Base-by-base conservation (phyloP, 2,329 filamentous ascomycete genomes). In the Arthrobotrys sphaeroides region DNA sequence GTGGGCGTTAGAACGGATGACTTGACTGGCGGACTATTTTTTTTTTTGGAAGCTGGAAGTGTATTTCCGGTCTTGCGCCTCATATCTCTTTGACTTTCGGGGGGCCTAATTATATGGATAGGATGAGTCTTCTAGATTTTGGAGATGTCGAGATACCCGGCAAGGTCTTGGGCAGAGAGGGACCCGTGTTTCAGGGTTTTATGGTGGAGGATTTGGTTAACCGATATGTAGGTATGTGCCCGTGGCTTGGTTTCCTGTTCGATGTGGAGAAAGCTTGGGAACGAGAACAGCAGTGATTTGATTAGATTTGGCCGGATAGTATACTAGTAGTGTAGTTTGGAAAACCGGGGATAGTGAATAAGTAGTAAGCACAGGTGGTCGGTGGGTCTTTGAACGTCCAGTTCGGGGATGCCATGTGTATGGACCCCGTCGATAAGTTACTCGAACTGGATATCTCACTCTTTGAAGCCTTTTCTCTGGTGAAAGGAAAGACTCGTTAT, bases 301-400 rank as follows among this genome's bases (percentile, higher is more conserved):
- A 43, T 55, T 33, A 51, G 59, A 18, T 28, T 31, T 16, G 60
- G 31, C 53, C 60, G 43, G 60, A 64, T 31, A 36, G 42, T 53
- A 24, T 65, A 13, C 18, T 31, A 5, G 24, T 7, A 16, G 24
- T 16, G 7, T 26, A 16, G 49, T 31, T 18, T 42, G 36, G 12
- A 61, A 49, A 62, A 36, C 40, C 24, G 26, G 42, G 59, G 59
- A 62, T 47, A 45, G 24, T 33, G 38, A 28, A 47, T n/a, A 33
- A 2, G 16, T 10, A 61, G n/a, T n/a, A n/a, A n/a, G n/a, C n/a
- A 42, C 33, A 61, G 24, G 55, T 60, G 31, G 20, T 59, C 13
- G 13, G 36, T 60, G 45, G 45, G 45, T 49, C 13, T 49, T 5
- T 28, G 45, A n/a, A 31, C 13, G 22, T 49, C 47, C 47, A 53